Conservation (phyloP, 2,329 filamentous ascomycete genomes). For the Thyridium curvatum region DNA sequence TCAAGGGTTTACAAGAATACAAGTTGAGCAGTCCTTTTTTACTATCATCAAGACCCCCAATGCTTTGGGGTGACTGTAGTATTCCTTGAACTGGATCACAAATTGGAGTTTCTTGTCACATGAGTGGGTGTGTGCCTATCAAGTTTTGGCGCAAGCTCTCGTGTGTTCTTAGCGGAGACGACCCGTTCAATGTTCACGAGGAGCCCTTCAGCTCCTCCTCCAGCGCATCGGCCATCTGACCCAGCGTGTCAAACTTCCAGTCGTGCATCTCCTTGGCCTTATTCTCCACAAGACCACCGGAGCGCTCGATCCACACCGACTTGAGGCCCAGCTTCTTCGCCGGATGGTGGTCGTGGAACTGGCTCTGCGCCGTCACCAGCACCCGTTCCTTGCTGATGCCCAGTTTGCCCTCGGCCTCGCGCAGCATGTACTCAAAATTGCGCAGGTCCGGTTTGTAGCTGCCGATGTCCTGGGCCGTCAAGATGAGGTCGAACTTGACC, state of each 20-base stretch:
- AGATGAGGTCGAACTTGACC: slow-evolving; percentile 52
- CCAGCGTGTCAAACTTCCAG: slow-evolving; percentile 54
- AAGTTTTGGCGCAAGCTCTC: no score
- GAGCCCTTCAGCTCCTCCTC: no score
- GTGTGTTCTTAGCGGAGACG: no score
- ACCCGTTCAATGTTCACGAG: no score
- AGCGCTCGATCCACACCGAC: slow-evolving; percentile 55
- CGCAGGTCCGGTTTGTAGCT: slow-evolving; percentile 60
- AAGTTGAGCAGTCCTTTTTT: no score
- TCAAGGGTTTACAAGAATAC: no score
- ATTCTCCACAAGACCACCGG: slow-evolving; percentile 30
- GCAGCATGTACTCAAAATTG: slow-evolving; percentile 63
- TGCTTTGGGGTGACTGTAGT: no score
- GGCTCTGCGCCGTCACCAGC: slow-evolving; percentile 63
- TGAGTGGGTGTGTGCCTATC: no score
- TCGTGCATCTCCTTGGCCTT: slow-evolving; percentile 34
- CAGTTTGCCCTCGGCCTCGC: slow-evolving; percentile 43
- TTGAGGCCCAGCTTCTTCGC: slow-evolving; percentile 52
- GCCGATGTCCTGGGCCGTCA: slow-evolving; percentile 67
- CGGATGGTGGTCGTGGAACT: slow-evolving; percentile 64
- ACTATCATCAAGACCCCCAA: no score
- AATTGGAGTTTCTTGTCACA: no score
- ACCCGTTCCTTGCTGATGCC: slow-evolving; percentile 45
- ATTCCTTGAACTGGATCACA: no score
- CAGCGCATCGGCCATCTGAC: slow-evolving; percentile 53